Base-by-base conservation (phyloP, 495 filamentous ascomycete species). In the Podospora pseudoanserina region DNA sequence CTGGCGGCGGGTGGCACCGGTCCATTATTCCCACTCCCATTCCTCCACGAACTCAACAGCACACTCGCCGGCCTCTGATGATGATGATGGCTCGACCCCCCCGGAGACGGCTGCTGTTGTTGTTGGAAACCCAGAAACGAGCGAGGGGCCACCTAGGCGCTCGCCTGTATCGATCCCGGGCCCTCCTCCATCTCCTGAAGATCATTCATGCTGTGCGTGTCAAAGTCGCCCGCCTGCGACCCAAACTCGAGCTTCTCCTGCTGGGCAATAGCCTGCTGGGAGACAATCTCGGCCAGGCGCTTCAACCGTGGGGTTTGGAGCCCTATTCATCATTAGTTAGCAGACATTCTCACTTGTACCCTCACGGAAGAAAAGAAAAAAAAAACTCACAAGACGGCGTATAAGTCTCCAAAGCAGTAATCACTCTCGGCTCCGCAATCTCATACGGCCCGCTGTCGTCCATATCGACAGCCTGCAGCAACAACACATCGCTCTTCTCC, bases 381-480 rank as follows among this genome's bases (percentile, higher is more conserved):
- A 18, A 34, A 26, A 66, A 86, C 90, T 81, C 82, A 94, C 91
- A 97, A 20, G 92, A 95, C 44, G 95, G 96, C 20, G 95, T 97
- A 77, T 98, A 98, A 9, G 96, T 99, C 82, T 99, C 96, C 73
- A 99, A 77, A 34, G 96, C 96, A 1, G 93, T 97, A 75, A 99
- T 99, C 32, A 91, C 90, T 68, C 96, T 87, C 26, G 96, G 96
- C 76, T 98, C 96, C 23, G 96, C 94, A 75, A 99, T 98, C 79
- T 98, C 96, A 76, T 98, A 99, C 53, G 95, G 96, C n/a, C 96
- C 96, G 72, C 93, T 97, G 79, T 99, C 96, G 67, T 99, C 96
- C 95, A 98, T 97, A 77, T 99, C 96, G 63, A 99, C 92, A 44
- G 96, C 92, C 44, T 90, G 88, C 63, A 99, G 83, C 44, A 98